Percentiles rank a stretch among this genome's conserved stretches.
Conservation (phyloP, 2,329 filamentous ascomycete genomes). For the Blastomyces percursus region DNA sequence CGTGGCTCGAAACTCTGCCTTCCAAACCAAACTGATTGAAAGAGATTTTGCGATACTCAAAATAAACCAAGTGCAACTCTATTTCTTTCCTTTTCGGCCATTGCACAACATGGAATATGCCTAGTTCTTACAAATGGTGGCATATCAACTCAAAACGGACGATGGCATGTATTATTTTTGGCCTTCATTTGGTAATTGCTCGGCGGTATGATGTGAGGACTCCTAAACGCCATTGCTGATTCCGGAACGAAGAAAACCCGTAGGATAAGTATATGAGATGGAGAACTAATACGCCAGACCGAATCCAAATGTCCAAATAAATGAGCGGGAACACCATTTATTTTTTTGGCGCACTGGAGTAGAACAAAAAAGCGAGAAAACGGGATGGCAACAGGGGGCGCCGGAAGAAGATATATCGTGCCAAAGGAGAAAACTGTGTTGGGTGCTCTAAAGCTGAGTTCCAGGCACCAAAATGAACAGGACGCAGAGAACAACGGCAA, state of each 20-base stretch:
- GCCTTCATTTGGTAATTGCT: not conserved
- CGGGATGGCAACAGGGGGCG: slow-evolving; percentile 2
- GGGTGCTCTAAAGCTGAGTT: slow-evolving; percentile 34
- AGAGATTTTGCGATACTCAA: not conserved
- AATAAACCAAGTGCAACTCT: not conserved
- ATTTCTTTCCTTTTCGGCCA: not conserved
- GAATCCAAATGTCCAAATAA: not conserved
- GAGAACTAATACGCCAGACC: not conserved
- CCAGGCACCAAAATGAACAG: slow-evolving; percentile 94
- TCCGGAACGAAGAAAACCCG: not conserved
- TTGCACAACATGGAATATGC: not conserved
- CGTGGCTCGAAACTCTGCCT: not conserved
- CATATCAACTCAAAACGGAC: not conserved
- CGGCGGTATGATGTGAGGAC: not conserved
- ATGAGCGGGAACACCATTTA: too few relatives aligned
- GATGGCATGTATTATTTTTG: not conserved
- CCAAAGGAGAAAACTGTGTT: not conserved
- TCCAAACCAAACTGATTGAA: not conserved
- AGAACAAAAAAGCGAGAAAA: not conserved
- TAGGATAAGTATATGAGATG: not conserved
- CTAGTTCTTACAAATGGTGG: not conserved
- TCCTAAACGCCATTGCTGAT: slow-evolving; percentile 3
- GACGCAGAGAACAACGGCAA: slow-evolving; percentile 72
- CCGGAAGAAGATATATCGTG: not conserved
- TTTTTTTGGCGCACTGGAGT: not conserved